These are phyloP conservation scores for Phylloporus arenicola DNA, from an alignment of 768 basidiomycete species.

Conservation along the genomic window DNA sequence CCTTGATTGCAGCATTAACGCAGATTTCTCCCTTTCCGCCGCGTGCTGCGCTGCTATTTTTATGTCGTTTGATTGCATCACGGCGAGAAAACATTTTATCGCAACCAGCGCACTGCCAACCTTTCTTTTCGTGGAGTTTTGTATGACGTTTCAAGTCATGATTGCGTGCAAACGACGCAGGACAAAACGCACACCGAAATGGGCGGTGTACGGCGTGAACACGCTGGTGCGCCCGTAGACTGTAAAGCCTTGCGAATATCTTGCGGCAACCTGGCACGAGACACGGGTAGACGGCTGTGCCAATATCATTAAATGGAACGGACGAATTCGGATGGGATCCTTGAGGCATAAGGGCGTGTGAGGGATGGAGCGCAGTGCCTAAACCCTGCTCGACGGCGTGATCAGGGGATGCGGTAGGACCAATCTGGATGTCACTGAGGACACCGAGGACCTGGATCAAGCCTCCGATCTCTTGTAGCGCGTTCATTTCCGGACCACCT, in stretches of 20 bases:
- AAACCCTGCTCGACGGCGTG: slow-evolving; percentile 23
- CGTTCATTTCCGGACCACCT: slow-evolving; percentile 48
- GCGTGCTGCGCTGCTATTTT: slow-evolving; percentile 50
- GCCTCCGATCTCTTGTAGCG: slow-evolving; percentile 72
- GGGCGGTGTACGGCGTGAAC: slow-evolving; percentile 62
- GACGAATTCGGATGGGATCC: slow-evolving; percentile 17
- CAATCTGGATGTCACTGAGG: slow-evolving; percentile 71
- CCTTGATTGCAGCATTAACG: slow-evolving; percentile 52
- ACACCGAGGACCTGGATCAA: slow-evolving; percentile 80
- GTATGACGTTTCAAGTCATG: slow-evolving; percentile 79
- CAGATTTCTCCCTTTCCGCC: slow-evolving; percentile 51
- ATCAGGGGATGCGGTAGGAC: slow-evolving; percentile 30
- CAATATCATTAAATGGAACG: slow-evolving; percentile 44
- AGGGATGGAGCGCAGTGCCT: slow-evolving; percentile 31
- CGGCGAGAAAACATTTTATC: slow-evolving; percentile 69
- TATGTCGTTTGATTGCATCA: slow-evolving; percentile 76
- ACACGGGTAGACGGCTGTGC: slow-evolving; percentile 78
- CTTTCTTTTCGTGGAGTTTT: slow-evolving; percentile 65
- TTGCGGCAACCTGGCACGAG: slow-evolving; percentile 59
- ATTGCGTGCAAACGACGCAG: slow-evolving; percentile 72
- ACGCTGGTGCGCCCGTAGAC: slow-evolving; percentile 66
- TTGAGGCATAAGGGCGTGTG: slow-evolving; percentile 28
- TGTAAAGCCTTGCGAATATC: slow-evolving; percentile 64
- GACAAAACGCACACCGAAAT: slow-evolving; percentile 57
- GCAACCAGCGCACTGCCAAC: slow-evolving; percentile 71